Base-by-base conservation (phyloP, 495 filamentous ascomycete genomes). In the Penicillium simplicissimum region DNA sequence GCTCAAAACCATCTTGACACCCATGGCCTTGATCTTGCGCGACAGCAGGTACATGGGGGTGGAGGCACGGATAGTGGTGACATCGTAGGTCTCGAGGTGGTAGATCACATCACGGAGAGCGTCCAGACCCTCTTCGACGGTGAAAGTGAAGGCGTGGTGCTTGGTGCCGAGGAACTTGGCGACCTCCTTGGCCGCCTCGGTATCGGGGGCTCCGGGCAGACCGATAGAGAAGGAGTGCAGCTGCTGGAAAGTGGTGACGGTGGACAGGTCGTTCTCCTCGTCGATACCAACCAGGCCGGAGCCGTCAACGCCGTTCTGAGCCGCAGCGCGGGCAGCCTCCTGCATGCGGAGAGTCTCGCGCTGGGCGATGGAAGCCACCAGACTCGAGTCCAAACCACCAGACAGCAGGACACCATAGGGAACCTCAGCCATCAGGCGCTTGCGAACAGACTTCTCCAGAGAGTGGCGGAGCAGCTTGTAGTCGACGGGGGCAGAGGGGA, bases 151-250 rank as follows among this genome's bases (percentile, higher is more conserved):
- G 69, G 90, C 88, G 78, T 98, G 92, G 76, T 98, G 95, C 80
- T 92, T 95, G 45, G 95, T 98, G 64, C 95, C 95, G 14, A 98
- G 86, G 81, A 95, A 98, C 68, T 90, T 88, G 65, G 95, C 95
- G 8, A 97, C 96, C 71, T 96, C 88, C 37, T 89, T 72, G 35
- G 95, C 95, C 45, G 95, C 95, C 70, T 87, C 84, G 54, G 90
- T 93, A 71, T 98, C 95, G 28, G 95, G 95, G 19, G 95, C 89
- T 64, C 87, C 88, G 5, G 93, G 91, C 17, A 98, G 85, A 67
- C 95, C 95, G 63, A 98, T 98, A 34, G 95, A 98, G 84, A 98
- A 98, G 9, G 92, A 96, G 84, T 98, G 93, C 71, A 98, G 84
- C 76, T 98, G 89, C 42, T 94, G 92, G 55, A 97, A 88, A 68